Conservation (phyloP, 1,139 yeast genomes). For the Geotrichum candidum region DNA sequence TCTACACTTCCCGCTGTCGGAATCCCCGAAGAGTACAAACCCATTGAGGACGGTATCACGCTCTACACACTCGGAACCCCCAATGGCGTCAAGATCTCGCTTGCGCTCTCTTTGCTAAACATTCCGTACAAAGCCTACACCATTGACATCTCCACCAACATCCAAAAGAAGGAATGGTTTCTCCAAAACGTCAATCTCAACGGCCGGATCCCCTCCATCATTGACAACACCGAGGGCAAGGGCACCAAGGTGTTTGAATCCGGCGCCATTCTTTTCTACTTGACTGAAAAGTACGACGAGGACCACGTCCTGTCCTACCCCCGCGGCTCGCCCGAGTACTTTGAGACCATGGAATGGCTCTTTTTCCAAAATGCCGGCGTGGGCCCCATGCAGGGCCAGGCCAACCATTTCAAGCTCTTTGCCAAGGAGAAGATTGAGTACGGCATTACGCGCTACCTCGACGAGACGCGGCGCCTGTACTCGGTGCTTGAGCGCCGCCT, state of each 20-base stretch:
- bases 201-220: conserved; percentile 56
- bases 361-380: conserved; percentile 54
- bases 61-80: conserved; percentile 50
- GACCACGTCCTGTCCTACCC: conserved; percentile 46
- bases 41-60: conserved; percentile 28
- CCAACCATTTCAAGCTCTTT: conserved; percentile 41
- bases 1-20: conserved; percentile 28
- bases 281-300: conserved; percentile 53
- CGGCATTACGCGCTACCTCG: conserved; percentile 47
- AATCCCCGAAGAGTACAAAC: conserved; percentile 14
- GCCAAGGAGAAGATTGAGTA: conserved; percentile 47
- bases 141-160: conserved; percentile 40
- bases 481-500: conserved; percentile 49
- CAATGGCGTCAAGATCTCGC: conserved; percentile 50
- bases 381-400: conserved; percentile 61
- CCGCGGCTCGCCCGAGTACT: conserved; percentile 43
- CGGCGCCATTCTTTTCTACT: conserved; percentile 52
- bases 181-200: conserved; percentile 48
- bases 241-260: conserved; percentile 41
- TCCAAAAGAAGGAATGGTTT: conserved; percentile 51
- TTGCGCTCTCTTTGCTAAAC: conserved; percentile 45
- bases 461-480: conserved; percentile 49
- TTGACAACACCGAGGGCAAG: conserved; percentile 38
- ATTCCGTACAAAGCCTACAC: conserved; percentile 43
- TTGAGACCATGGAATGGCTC: conserved; percentile 47